phyloP scores from a whole-genome alignment of 139 green algal genomes.

The Chlamydomonas sp. region DNA sequence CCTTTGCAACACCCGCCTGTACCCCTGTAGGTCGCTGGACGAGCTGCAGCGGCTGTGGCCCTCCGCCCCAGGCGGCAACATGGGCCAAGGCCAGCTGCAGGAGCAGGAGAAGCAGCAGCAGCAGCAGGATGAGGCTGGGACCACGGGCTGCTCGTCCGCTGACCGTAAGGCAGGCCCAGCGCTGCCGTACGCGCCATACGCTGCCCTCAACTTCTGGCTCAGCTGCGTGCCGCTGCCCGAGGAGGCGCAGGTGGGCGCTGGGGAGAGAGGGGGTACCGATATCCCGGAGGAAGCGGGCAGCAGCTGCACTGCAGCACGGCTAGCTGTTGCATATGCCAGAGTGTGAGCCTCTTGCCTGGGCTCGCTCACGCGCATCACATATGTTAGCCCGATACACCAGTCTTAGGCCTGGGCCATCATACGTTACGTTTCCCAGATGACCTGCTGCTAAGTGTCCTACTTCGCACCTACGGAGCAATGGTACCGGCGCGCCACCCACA shows the following conservation, averaged over 20 bases:
- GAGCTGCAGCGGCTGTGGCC: constrained; percentile 2
- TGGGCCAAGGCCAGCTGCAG: not conserved
- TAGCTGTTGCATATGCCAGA: not conserved
- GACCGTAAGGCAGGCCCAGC: not conserved
- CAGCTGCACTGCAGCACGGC: too few species aligned
- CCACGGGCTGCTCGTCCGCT: not conserved
- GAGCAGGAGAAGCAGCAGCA: not conserved
- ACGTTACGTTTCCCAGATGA: too few species aligned
- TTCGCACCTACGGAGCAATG: too few species aligned
- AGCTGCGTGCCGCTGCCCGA: constrained; percentile 22
- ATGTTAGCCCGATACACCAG: not conserved
- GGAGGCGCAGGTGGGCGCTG: constrained; percentile 10
- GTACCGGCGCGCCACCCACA: not conserved
- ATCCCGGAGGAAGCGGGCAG: too few species aligned
- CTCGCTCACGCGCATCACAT: not conserved
- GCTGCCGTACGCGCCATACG: not conserved
- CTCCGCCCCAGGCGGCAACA: not conserved
- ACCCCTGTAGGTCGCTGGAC: not conserved
- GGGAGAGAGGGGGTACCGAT: not conserved
- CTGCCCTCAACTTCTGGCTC: constrained; percentile 34
- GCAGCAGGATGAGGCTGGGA: not conserved
- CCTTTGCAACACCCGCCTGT: not conserved
- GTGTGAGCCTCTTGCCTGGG: not conserved
- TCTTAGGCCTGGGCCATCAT: too few species aligned
- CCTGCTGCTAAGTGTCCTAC: too few species aligned